Base-by-base conservation (phyloP, 306 rosid species). In the Sindora glabra region DNA sequence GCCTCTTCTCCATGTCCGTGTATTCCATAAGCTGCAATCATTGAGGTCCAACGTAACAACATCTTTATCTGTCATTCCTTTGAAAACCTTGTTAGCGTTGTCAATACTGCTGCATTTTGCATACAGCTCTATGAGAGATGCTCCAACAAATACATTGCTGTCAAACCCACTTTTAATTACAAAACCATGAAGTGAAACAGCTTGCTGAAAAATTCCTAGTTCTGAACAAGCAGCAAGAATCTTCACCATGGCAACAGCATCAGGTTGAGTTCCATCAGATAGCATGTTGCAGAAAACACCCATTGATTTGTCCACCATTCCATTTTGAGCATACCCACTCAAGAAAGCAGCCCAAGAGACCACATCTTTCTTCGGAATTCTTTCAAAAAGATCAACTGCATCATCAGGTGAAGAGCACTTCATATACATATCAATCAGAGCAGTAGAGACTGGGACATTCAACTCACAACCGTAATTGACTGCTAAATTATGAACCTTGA, bases 41-140 rank as follows among this genome's bases (percentile, higher is more conserved):
- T 84, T 13, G 94, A 80, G 75, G 82, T 84, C 96, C 97, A 90
- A 5, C n/a, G 69, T 75, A 49, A 80, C 89, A 66, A 82, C 89
- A 76, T 90, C 95, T 71, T 83, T 84, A 65, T 70, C 59, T 16
- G 22, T 2, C 64, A 79, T 73, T 73, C 52, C 74, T 50, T 77
- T 66, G 54, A 90, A 90, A 61, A 90, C 67, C 70, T 64, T 59
- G 66, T 75, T 10, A 33, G 87, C 86, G 57, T 68, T 33, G 14
- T 70, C 73, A 62, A 83, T 74, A 77, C 77, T 74, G 42, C 96
- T 78, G 34, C 96, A 82, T 62, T 84, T 90, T 54, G 96, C 85
- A 64, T 84, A 87, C 59, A 80, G 39, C 69, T 87, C 94, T 52
- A 90, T 74, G 34, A 84, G 85, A 14, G 96, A 77, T 57, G 90